A percentile compares a stretch with the other conserved stretches of the same genome.
These are phyloP conservation scores for Pisolithus albus DNA, from an alignment of 768 basidiomycete genomes.

Conservation along the genomic window DNA sequence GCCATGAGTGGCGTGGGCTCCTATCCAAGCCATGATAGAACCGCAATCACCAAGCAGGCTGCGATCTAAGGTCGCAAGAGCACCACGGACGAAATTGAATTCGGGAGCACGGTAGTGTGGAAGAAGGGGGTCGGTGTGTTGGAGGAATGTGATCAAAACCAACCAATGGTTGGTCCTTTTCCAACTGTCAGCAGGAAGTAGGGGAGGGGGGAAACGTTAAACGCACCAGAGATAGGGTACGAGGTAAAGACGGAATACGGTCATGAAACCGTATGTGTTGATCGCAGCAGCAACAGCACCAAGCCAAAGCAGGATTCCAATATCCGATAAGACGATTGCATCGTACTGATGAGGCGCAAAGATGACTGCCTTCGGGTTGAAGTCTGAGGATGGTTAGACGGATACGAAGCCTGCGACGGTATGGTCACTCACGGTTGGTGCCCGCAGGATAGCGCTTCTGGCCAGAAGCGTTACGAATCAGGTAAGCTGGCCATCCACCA, in stretches of 20 bases:
- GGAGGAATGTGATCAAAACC: conserved; percentile 93
- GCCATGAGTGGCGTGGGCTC: conserved; percentile 79
- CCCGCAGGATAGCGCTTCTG: conserved; percentile 72
- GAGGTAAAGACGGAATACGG: conserved; percentile 74
- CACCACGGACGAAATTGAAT: conserved; percentile 93
- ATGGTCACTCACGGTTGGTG: conserved; percentile 62
- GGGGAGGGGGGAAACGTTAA: not conserved
- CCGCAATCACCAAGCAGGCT: conserved; percentile 74
- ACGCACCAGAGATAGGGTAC: conserved; percentile 80
- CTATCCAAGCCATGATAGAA: conserved; percentile 75
- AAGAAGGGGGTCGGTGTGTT: conserved; percentile 93
- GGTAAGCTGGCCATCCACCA: conserved; percentile 81
- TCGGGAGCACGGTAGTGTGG: conserved; percentile 88
- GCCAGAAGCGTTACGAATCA: conserved; percentile 78
- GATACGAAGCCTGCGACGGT: not conserved
- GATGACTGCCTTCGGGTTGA: conserved; percentile 70
- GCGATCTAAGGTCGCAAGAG: conserved; percentile 87
- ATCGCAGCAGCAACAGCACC: conserved; percentile 49
- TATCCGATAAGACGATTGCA: conserved; percentile 75
- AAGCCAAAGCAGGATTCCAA: conserved; percentile 76
- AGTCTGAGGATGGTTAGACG: conserved; percentile 41
- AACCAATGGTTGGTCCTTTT: conserved; percentile 87
- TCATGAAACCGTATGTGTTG: conserved; percentile 56
- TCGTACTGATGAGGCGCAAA: conserved; percentile 74
- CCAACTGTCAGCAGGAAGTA: not conserved